A percentile compares a stretch with the other conserved stretches of the same genome.
phyloP scores from a whole-genome alignment of 2,329 filamentous ascomycete genomes.

The Hymenoscyphus fructigenus region DNA sequence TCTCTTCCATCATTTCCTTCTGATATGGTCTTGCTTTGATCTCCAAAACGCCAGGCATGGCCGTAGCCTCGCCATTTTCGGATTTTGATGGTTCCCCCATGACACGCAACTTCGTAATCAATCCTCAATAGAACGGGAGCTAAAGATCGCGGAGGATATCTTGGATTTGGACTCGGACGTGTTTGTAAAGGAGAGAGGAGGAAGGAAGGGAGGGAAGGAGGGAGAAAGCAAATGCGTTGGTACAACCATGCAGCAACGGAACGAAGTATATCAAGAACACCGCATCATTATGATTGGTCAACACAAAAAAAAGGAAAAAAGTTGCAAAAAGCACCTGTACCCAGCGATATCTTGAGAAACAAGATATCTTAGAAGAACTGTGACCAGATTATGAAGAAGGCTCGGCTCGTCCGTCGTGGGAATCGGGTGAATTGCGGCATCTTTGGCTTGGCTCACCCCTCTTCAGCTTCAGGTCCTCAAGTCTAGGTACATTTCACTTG shows the following conservation, averaged over 20 bases:
- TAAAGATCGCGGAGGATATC: neutral
- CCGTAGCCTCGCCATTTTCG: conserved; percentile 11
- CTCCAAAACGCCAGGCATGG: conserved; percentile 8
- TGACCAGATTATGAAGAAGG: neutral
- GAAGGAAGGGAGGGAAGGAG: neutral
- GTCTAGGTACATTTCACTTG: neutral
- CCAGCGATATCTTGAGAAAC: too few relatives aligned
- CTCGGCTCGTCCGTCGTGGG: neutral
- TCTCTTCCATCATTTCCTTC: conserved; percentile 71
- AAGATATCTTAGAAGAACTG: too few relatives aligned
- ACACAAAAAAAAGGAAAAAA: too few relatives aligned
- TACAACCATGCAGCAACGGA: too few relatives aligned
- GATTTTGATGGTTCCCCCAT: conserved; percentile 9
- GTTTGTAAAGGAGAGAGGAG: neutral
- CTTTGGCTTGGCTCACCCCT: neutral
- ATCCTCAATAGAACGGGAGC: neutral
- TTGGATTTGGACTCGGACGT: neutral
- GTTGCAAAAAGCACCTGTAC: too few relatives aligned
- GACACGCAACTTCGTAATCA: neutral
- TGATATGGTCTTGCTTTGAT: conserved; percentile 54
- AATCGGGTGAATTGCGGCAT: neutral
- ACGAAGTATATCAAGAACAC: too few relatives aligned
- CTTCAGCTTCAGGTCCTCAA: neutral
- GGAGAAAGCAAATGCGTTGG: too few relatives aligned
- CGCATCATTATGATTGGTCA: too few relatives aligned